Percentiles rank a stretch among this genome's conserved stretches.
phyloP scores from a whole-genome alignment of 305 asterid genomes.

The Rubia balearica region DNA sequence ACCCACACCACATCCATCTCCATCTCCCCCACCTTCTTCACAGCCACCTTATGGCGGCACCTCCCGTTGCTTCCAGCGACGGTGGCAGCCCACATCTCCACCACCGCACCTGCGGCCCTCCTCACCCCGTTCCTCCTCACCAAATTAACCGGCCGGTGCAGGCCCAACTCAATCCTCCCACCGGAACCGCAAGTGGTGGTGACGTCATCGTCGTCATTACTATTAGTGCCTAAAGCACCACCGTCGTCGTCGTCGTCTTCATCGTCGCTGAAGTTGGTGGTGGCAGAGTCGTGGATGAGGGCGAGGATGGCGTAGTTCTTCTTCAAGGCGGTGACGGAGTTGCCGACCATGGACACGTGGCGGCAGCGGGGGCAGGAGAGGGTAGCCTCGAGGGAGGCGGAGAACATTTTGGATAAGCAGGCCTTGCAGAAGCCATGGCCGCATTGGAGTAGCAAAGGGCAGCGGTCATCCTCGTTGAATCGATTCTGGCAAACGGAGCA shows the following conservation, averaged over 20 bases:
- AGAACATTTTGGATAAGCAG: constrained; percentile 77
- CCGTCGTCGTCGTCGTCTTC: constrained; percentile 72
- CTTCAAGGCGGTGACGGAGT: constrained; percentile 74
- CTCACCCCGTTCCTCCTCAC: constrained; percentile 51
- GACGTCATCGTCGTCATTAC: constrained; percentile 31
- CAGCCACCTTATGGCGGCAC: constrained; percentile 77
- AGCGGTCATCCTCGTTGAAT: constrained; percentile 88
- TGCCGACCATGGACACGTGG: constrained; percentile 76
- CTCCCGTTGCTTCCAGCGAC: constrained; percentile 28
- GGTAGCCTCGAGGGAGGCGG: constrained; percentile 61
- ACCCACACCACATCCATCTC: constrained; percentile 78
- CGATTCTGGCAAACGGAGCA: constrained; percentile 89
- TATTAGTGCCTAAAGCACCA: constrained; percentile 1
- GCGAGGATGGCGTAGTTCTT: constrained; percentile 82
- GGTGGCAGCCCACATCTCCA: constrained; percentile 76
- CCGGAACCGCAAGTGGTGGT: constrained; percentile 23
- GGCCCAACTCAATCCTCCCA: constrained; percentile 60
- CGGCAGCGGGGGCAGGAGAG: constrained; percentile 97
- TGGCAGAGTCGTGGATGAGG: constrained; percentile 37
- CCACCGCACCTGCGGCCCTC: constrained; percentile 32
- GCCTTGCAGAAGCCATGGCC: constrained; percentile 96
- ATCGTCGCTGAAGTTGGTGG: constrained; percentile 26
- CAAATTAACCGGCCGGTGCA: constrained; percentile 66
- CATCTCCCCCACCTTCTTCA: constrained; percentile 70
- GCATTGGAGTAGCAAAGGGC: constrained; percentile 95